phyloP scores from a whole-genome alignment of 1,284 basidiomycete species.

The Sanguinoderma infundibulare region DNA sequence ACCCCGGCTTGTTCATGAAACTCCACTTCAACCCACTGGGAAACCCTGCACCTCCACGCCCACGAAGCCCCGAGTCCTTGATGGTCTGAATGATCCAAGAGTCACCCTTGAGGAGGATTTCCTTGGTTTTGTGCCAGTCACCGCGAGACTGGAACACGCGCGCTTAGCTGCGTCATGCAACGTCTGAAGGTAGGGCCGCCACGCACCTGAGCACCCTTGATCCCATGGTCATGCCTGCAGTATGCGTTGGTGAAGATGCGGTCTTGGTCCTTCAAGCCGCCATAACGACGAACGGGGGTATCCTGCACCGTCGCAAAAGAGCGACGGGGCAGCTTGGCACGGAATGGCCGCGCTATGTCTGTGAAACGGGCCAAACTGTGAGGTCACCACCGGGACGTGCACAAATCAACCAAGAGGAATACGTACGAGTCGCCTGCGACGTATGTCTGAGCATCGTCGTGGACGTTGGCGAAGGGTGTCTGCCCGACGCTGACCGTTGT shows the following conservation, averaged over 20 bases:
- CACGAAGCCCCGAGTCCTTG: slow-evolving; percentile 95
- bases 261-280: slow-evolving; percentile 93
- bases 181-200: not conserved
- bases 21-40: slow-evolving; percentile 98
- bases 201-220: slow-evolving; percentile 86
- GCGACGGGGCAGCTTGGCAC: slow-evolving; percentile 41
- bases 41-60: slow-evolving; percentile 97
- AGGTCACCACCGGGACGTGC: no score
- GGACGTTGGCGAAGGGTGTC: slow-evolving; percentile 31
- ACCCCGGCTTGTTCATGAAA: slow-evolving; percentile 99
- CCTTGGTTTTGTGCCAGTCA: slow-evolving; percentile 98
- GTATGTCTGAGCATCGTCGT: slow-evolving; percentile 40
- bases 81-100: slow-evolving; percentile 97
- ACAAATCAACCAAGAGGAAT: not conserved
- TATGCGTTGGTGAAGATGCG: slow-evolving; percentile 92
- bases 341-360: slow-evolving; percentile 47
- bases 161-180: slow-evolving; percentile 14
- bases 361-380: not conserved
- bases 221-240: slow-evolving; percentile 82
- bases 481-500: slow-evolving; percentile 25
- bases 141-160: slow-evolving; percentile 73
- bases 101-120: slow-evolving; percentile 94
- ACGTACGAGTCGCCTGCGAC: slow-evolving; percentile 35
- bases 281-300: slow-evolving; percentile 84
- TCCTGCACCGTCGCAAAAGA: slow-evolving; percentile 81